A percentile compares a stretch with the other conserved stretches of the same genome.
Evolutionary conservation across 768 basidiomycete genomes (phyloP).

Genomic region (Rhizopogon salebrosus): DNA sequence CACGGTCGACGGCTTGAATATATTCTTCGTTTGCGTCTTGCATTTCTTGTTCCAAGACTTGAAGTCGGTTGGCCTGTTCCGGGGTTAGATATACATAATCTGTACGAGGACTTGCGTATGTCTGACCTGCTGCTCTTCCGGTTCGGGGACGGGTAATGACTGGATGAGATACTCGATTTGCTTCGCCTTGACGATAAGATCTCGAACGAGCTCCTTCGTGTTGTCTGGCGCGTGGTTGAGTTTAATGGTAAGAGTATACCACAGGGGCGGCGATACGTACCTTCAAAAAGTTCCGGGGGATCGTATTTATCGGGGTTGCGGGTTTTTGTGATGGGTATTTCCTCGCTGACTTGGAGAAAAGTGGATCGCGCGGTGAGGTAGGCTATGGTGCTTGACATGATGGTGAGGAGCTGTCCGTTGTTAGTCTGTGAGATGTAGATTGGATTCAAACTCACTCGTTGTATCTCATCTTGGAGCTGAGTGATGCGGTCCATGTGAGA

Average conservation of each 20-base stretch:
- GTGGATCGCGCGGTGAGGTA: constrained; percentile 76
- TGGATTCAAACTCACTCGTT: constrained; percentile 48
- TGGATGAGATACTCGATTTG: constrained; percentile 84
- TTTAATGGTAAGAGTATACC: not conserved
- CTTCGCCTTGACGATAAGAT: constrained; percentile 82
- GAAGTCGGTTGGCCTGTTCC: constrained; percentile 58
- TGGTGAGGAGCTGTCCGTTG: constrained; percentile 63
- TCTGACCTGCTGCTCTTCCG: constrained; percentile 69
- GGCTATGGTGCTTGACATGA: constrained; percentile 79
- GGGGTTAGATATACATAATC: constrained; percentile 1
- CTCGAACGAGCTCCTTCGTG: constrained; percentile 77
- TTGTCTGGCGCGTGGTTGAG: constrained; percentile 46
- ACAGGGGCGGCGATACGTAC: constrained; percentile 34
- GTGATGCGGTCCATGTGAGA: constrained; percentile 96
- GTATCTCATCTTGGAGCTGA: constrained; percentile 91
- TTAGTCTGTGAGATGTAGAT: not conserved
- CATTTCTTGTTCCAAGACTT: constrained; percentile 68
- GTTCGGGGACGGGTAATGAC: constrained; percentile 71
- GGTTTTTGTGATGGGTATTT: constrained; percentile 82
- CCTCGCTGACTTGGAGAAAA: constrained; percentile 72
- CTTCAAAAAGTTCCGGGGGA: constrained; percentile 68
- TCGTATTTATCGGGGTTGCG: constrained; percentile 71
- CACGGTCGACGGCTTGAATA: constrained; percentile 60
- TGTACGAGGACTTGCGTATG: not conserved
- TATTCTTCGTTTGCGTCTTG: constrained; percentile 72